Evolutionary conservation across 73 alveolate species (phyloP).

Genomic region (Blepharisma japonicum): DNA sequence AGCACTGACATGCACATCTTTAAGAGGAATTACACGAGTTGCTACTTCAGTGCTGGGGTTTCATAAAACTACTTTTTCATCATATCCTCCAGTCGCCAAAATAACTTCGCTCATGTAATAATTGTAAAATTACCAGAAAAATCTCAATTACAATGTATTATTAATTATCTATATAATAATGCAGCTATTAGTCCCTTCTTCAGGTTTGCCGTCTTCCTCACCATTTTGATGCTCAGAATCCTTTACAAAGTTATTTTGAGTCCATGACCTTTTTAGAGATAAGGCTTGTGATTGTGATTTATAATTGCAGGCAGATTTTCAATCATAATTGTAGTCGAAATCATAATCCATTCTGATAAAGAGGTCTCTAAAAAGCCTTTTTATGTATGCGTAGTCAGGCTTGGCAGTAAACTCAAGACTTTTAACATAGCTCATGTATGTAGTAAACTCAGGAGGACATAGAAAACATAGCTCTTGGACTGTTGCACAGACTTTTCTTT

Average conservation of each 20-base stretch:
- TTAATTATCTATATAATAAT: too few species aligned
- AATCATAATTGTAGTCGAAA: slow-evolving; percentile 12
- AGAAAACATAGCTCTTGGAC: slow-evolving; percentile 73
- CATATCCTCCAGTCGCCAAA: slow-evolving; percentile 87
- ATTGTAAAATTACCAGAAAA: too few species aligned
- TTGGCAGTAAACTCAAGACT: slow-evolving; percentile 79
- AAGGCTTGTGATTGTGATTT: too few species aligned
- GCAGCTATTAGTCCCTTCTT: too few species aligned
- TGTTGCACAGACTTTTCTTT: slow-evolving; percentile 62
- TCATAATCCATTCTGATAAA: slow-evolving; percentile 7
- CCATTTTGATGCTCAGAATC: too few species aligned
- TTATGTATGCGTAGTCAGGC: slow-evolving; percentile 76
- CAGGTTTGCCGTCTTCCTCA: too few species aligned
- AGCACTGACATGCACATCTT: slow-evolving; percentile 74
- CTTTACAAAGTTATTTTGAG: too few species aligned
- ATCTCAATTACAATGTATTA: too few species aligned
- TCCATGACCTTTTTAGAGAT: too few species aligned
- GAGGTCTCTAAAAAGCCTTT: neutral
- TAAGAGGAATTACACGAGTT: slow-evolving; percentile 55
- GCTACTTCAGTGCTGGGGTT: slow-evolving; percentile 60
- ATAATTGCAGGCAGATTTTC: neutral
- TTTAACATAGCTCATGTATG: slow-evolving; percentile 51
- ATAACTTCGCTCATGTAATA: slow-evolving; percentile 40
- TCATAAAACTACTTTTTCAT: slow-evolving; percentile 75
- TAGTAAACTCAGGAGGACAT: slow-evolving; percentile 53